Percentiles rank a stretch among this genome's conserved stretches.
phyloP scores from a whole-genome alignment of 352 stramenopile species.

The Phytophthora multivora region DNA sequence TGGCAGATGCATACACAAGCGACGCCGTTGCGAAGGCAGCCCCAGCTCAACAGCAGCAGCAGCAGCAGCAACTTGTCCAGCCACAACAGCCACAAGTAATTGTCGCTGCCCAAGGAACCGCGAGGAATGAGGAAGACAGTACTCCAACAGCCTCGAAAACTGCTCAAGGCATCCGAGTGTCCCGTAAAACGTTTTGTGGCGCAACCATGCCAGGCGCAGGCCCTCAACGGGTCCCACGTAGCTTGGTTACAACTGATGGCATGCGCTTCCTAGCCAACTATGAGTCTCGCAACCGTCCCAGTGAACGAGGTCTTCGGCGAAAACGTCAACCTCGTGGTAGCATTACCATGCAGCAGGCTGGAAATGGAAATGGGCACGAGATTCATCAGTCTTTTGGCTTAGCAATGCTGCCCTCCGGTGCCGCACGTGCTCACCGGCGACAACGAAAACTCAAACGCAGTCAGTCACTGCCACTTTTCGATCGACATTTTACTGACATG shows the following conservation, averaged over 20 bases:
- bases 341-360: neutral
- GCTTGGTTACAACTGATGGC: conserved; percentile 54
- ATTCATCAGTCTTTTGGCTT: conserved; percentile 22
- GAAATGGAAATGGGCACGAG: conserved; percentile 7
- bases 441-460: conserved; percentile 60
- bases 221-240: conserved; percentile 23
- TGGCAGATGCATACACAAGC: conserved; percentile 44
- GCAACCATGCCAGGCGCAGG: conserved; percentile 35
- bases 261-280: conserved; percentile 71
- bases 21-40: neutral
- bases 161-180: conserved; percentile 23
- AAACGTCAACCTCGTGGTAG: conserved; percentile 12
- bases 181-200: conserved; percentile 48
- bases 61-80: neutral
- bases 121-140: conserved; percentile 20
- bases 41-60: neutral
- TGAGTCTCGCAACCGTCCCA: conserved; percentile 35
- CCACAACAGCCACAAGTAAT: neutral
- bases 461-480: conserved; percentile 67
- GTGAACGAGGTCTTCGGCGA: conserved; percentile 1
- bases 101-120: neutral
- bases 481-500: conserved; percentile 61
- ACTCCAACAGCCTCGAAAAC: conserved; percentile 23
- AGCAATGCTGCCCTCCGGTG: conserved; percentile 1
- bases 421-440: conserved; percentile 22